A percentile compares a stretch with the other conserved stretches of the same genome.
Evolutionary conservation across 306 rosid species (phyloP).

Genomic region (Prosopis cineraria): DNA sequence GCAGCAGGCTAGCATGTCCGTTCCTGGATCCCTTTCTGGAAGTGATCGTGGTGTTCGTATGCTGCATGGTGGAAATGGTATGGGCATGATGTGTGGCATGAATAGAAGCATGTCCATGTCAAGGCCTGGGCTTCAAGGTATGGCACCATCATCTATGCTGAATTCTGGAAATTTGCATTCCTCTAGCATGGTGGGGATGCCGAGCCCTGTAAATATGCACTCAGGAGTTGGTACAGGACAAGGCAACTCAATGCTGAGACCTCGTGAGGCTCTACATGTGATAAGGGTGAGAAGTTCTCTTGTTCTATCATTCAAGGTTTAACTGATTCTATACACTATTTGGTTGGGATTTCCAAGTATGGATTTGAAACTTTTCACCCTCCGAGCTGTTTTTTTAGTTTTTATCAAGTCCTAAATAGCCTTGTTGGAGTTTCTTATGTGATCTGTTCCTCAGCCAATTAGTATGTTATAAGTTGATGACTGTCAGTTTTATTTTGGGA

Average conservation of each 20-base stretch:
- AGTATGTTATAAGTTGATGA: not conserved
- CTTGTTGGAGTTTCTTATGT: not conserved
- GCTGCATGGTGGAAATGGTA: conserved; percentile 80
- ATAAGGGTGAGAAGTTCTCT: conserved; percentile 74
- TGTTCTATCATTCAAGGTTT: conserved; percentile 16
- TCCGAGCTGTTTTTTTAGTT: not conserved
- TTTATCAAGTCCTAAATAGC: not conserved
- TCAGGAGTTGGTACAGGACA: conserved; percentile 81
- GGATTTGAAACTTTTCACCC: conserved; percentile 1
- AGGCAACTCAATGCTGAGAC: conserved; percentile 77
- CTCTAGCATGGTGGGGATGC: conserved; percentile 78
- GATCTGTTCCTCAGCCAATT: not conserved
- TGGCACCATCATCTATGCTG: conserved; percentile 71
- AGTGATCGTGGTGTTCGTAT: conserved; percentile 86
- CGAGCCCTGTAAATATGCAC: conserved; percentile 81
- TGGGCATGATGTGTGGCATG: conserved; percentile 85
- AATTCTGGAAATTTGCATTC: conserved; percentile 80
- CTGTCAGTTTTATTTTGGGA: not conserved
- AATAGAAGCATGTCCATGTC: conserved; percentile 71
- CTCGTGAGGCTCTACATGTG: conserved; percentile 77
- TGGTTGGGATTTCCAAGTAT: conserved; percentile 18
- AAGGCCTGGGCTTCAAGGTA: conserved; percentile 90
- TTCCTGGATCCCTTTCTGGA: conserved; percentile 74
- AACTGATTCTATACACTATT: conserved; percentile 1
- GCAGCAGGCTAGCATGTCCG: conserved; percentile 70